Percentiles rank a stretch among this genome's conserved stretches.
phyloP scores from a whole-genome alignment of 2,329 filamentous ascomycete species.

The Aspergillus sojae region DNA sequence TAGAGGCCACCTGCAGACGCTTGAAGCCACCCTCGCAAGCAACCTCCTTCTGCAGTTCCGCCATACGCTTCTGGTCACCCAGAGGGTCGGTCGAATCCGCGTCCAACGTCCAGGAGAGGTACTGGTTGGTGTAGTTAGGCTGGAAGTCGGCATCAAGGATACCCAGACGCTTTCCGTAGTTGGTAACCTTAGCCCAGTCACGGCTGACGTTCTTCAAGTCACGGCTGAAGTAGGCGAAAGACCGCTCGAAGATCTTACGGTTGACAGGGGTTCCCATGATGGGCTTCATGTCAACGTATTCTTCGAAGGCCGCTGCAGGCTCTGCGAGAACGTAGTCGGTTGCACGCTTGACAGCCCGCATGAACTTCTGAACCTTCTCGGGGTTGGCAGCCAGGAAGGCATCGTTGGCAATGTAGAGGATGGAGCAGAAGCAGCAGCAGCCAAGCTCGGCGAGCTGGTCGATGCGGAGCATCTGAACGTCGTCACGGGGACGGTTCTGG shows the following conservation, averaged over 20 bases:
- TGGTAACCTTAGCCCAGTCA: conserved; percentile 78
- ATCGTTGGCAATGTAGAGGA: conserved; percentile 80
- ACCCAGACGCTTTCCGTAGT: conserved; percentile 72
- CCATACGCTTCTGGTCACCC: conserved; percentile 76
- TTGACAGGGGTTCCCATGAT: conserved; percentile 69
- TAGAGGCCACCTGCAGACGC: conserved; percentile 34
- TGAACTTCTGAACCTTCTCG: conserved; percentile 67
- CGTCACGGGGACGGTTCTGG: conserved; percentile 64
- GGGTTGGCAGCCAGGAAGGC: conserved; percentile 67
- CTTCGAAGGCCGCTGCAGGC: conserved; percentile 65
- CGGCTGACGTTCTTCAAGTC: conserved; percentile 74
- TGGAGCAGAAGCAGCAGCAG: conserved; percentile 83
- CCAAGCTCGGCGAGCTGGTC: conserved; percentile 78
- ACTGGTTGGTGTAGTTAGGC: conserved; percentile 76
- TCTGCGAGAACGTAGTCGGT: conserved; percentile 71
- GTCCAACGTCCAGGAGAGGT: conserved; percentile 67
- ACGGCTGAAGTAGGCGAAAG: conserved; percentile 73
- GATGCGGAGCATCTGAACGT: conserved; percentile 80
- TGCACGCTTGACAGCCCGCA: conserved; percentile 72
- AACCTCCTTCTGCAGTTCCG: conserved; percentile 67
- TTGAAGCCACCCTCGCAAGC: conserved; percentile 64
- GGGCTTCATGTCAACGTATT: conserved; percentile 73
- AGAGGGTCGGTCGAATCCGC: conserved; percentile 67
- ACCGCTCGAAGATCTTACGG: conserved; percentile 78
- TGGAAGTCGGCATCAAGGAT: conserved; percentile 65